A percentile compares a stretch with the other conserved stretches of the same genome.
phyloP scores from a whole-genome alignment of 2,329 filamentous ascomycete species.

The Dactylellina sp. region DNA sequence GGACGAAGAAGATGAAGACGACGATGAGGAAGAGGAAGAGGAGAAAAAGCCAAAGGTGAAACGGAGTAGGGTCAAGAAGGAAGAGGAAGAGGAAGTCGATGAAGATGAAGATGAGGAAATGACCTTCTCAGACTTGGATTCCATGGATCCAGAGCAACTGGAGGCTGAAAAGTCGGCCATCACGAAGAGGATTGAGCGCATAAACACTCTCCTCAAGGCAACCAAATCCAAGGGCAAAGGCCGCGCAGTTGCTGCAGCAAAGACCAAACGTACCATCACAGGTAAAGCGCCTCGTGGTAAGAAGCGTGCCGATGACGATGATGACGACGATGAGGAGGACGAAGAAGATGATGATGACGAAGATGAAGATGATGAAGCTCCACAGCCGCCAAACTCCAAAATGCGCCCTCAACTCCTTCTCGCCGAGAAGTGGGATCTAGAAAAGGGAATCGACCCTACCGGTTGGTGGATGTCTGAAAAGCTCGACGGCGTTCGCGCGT shows the following conservation, averaged over 20 bases:
- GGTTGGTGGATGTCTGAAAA: constrained; percentile 60
- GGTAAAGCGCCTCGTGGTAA: constrained; percentile 45
- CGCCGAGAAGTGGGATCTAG: constrained; percentile 61
- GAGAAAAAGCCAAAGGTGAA: constrained; percentile 19
- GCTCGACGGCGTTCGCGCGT: constrained; percentile 60
- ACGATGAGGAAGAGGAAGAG: constrained; percentile 48
- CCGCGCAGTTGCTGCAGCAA: background rate
- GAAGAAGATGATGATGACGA: constrained; percentile 33
- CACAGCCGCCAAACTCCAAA: constrained; percentile 48
- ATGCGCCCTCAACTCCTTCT: constrained; percentile 59
- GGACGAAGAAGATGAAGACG: constrained; percentile 38
- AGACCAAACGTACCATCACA: constrained; percentile 42
- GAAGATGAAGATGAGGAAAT: constrained; percentile 56
- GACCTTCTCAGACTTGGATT: constrained; percentile 45
- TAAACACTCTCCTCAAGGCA: constrained; percentile 30
- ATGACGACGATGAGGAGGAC: constrained; percentile 29
- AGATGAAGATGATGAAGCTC: constrained; percentile 33
- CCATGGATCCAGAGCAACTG: constrained; percentile 40
- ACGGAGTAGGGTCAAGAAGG: constrained; percentile 37
- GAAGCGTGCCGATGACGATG: constrained; percentile 10
- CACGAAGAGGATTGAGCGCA: constrained; percentile 33
- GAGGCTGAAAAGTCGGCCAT: constrained; percentile 39
- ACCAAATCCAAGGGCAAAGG: constrained; percentile 42
- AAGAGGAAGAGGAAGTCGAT: constrained; percentile 24
- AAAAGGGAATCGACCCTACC: constrained; percentile 59